Percentiles rank a stretch among this genome's conserved stretches.
These are phyloP conservation scores for Ceratocystiopsis brevicomis DNA, from an alignment of 2,329 filamentous ascomycete genomes.

Conservation along the genomic window DNA sequence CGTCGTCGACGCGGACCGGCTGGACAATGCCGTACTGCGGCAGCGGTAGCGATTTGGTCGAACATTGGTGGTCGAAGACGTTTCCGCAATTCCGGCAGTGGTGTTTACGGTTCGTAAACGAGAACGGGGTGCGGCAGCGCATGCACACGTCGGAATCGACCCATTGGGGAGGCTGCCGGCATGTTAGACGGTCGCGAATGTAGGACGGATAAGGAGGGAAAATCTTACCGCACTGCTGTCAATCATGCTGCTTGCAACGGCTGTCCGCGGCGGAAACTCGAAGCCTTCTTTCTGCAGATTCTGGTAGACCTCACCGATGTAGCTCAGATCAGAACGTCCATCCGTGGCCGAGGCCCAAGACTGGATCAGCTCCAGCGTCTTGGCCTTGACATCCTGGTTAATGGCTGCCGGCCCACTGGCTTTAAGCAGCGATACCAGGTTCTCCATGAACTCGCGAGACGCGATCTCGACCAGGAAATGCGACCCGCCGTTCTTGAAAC, in stretches of 20 bases:
- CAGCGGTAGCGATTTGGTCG: constrained; percentile 68
- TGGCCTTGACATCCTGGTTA: constrained; percentile 69
- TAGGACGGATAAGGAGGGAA: not conserved
- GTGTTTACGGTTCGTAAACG: constrained; percentile 95
- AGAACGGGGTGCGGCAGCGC: constrained; percentile 88
- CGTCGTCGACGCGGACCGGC: constrained; percentile 85
- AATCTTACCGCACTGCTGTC: constrained; percentile 69
- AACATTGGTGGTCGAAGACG: constrained; percentile 92
- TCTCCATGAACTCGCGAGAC: constrained; percentile 96
- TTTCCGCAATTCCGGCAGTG: constrained; percentile 96
- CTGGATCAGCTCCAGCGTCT: constrained; percentile 87
- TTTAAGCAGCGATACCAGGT: constrained; percentile 75
- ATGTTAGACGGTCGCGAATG: not conserved
- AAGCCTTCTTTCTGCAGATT: constrained; percentile 70
- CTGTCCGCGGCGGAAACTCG: constrained; percentile 69
- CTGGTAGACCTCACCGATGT: constrained; percentile 76
- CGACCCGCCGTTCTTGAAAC: constrained; percentile 90
- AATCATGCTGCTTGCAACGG: constrained; percentile 90
- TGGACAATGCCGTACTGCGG: constrained; percentile 86
- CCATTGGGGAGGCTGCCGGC: constrained; percentile 74
- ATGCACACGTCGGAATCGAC: constrained; percentile 95
- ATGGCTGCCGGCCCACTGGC: constrained; percentile 54
- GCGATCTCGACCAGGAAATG: constrained; percentile 94
- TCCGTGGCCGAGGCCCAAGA: constrained; percentile 83
- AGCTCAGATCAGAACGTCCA: constrained; percentile 61